Evolutionary conservation across 306 rosid genomes (phyloP).

Genomic region (Rosa chinensis): DNA sequence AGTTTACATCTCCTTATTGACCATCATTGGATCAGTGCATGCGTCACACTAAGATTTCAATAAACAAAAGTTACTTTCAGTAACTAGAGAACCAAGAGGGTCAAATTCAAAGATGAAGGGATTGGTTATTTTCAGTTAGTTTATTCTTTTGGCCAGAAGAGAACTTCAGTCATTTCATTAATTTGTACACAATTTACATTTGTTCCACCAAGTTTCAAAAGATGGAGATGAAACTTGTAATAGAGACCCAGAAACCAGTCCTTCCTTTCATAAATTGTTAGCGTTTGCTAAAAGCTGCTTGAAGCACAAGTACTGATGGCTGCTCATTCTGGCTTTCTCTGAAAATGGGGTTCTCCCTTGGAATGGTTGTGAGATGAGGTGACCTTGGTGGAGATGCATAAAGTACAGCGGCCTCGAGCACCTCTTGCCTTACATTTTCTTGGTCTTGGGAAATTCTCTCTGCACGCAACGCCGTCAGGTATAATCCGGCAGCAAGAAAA

Average conservation of each 20-base stretch:
- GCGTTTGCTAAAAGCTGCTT: constrained; percentile 51
- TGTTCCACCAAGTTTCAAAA: not conserved
- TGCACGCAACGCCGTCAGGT: constrained; percentile 65
- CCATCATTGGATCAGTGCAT: not conserved
- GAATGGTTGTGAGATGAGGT: constrained; percentile 52
- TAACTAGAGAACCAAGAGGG: not conserved
- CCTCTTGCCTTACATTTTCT: constrained; percentile 50
- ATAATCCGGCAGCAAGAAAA: constrained; percentile 66
- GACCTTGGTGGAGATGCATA: constrained; percentile 72
- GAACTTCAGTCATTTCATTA: not conserved
- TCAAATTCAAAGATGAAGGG: not conserved
- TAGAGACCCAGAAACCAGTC: too few species aligned
- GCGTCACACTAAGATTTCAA: not conserved
- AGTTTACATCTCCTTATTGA: not conserved
- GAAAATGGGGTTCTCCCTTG: constrained; percentile 62
- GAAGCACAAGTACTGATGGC: constrained; percentile 28
- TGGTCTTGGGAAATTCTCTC: constrained; percentile 49
- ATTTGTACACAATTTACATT: constrained; percentile 13
- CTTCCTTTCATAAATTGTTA: not conserved
- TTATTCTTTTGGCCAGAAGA: not conserved
- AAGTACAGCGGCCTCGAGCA: constrained; percentile 51
- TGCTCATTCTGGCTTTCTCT: constrained; percentile 32
- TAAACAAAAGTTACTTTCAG: not conserved
- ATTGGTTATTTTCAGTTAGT: not conserved
- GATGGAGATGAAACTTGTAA: not conserved